Percentiles rank a stretch among this genome's conserved stretches.
phyloP scores from a whole-genome alignment of 768 basidiomycete genomes.

The Lanmaoa pseudosensibilis region DNA sequence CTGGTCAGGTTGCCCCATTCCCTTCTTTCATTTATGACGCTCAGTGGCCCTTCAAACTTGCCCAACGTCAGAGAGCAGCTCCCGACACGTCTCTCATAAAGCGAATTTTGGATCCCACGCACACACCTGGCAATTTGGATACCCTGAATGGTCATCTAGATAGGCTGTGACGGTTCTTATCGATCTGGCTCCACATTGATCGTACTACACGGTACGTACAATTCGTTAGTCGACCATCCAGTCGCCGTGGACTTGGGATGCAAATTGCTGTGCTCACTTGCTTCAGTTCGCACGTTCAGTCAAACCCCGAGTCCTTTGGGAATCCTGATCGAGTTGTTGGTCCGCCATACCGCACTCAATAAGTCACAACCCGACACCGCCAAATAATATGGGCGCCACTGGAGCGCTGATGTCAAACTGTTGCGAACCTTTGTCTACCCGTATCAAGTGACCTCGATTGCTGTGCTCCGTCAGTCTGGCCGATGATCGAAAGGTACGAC shows the following conservation, averaged over 20 bases:
- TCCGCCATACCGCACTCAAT: neutral
- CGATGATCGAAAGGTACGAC: constrained; percentile 12
- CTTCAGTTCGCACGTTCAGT: constrained; percentile 13
- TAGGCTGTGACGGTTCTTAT: constrained; percentile 5
- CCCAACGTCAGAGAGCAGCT: neutral
- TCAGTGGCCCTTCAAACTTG: neutral
- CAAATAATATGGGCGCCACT: neutral
- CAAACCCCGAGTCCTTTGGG: constrained; percentile 3
- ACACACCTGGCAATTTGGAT: neutral
- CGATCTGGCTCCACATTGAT: constrained; percentile 3
- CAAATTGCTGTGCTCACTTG: constrained; percentile 12
- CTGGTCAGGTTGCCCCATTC: neutral
- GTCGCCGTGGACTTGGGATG: constrained; percentile 14
- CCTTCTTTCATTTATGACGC: neutral
- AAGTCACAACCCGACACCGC: neutral
- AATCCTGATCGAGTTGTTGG: neutral
- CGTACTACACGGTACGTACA: constrained; percentile 7
- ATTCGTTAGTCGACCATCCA: neutral
- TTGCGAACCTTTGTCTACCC: neutral
- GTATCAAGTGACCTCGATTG: constrained; percentile 7
- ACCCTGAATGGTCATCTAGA: neutral
- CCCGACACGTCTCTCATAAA: neutral
- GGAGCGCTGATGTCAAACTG: neutral
- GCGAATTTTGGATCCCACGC: neutral
- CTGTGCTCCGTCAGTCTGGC: constrained; percentile 18